A percentile compares a stretch with the other conserved stretches of the same genome.
These are phyloP conservation scores for Ophiostoma sp. DNA, from an alignment of 2,329 filamentous ascomycete species.

Conservation along the genomic window DNA sequence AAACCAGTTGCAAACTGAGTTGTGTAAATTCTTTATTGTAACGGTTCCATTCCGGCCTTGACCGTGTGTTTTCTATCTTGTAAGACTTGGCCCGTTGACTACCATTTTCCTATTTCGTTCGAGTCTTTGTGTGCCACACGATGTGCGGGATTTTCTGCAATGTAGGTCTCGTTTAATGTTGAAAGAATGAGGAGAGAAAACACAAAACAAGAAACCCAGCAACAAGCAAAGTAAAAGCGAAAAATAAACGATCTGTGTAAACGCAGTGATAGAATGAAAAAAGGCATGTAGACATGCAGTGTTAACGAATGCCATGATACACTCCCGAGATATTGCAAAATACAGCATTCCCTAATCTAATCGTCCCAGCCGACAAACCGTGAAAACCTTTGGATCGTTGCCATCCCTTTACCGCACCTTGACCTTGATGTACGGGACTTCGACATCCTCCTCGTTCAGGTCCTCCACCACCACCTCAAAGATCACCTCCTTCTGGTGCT, in stretches of 20 bases:
- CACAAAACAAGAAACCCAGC: background rate
- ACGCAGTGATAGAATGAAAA: background rate
- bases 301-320: background rate
- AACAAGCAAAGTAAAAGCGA: background rate
- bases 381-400: background rate
- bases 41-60: background rate
- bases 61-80: no score
- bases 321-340: background rate
- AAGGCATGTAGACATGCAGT: background rate
- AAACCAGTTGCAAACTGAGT: no score
- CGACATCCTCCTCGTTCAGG: slow-evolving; percentile 84
- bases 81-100: no score
- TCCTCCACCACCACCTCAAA: slow-evolving; percentile 96
- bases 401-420: slow-evolving; percentile 53
- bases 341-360: slow-evolving; percentile 6
- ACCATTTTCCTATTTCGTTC: background rate
- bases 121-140: background rate
- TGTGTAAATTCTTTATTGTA: background rate
- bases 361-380: background rate
- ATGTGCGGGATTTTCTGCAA: no score
- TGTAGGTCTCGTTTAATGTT: background rate
- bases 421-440: slow-evolving; percentile 95
- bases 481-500: slow-evolving; percentile 92
- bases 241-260: background rate
- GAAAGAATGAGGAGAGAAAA: background rate